Conservation (phyloP, 169 alveolate genomes). For the Babesia microti region DNA sequence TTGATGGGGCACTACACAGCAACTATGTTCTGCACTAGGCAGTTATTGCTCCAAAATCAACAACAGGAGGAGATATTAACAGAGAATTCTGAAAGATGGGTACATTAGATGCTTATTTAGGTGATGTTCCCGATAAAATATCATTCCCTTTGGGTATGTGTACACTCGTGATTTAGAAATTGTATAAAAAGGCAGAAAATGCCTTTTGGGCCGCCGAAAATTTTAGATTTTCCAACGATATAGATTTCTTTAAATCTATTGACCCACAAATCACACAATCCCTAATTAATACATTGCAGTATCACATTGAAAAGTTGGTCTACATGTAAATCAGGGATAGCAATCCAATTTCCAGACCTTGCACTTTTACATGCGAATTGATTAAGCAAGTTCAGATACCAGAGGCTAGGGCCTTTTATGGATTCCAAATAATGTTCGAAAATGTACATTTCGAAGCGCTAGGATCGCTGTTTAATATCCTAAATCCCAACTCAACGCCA, state of each 20-base stretch:
- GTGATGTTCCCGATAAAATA: constrained; percentile 45
- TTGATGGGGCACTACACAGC: too few species aligned
- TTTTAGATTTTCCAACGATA: constrained; percentile 27
- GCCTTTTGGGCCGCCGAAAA: constrained; percentile 50
- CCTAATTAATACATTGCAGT: constrained; percentile 11
- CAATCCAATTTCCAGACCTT: constrained; percentile 17
- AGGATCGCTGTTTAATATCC: constrained; percentile 48
- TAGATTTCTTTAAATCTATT: not conserved
- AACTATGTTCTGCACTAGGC: too few species aligned
- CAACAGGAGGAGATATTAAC: constrained; percentile 14
- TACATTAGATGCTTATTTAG: constrained; percentile 9
- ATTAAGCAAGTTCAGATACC: constrained; percentile 79
- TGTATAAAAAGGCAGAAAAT: constrained; percentile 42
- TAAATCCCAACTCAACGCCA: constrained; percentile 15
- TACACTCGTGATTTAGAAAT: not conserved
- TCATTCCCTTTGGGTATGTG: constrained; percentile 38
- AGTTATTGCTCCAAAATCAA: too few species aligned
- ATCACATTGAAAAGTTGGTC: constrained; percentile 18
- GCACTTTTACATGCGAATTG: constrained; percentile 65
- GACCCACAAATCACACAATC: constrained; percentile 6
- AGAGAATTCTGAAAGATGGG: constrained; percentile 43
- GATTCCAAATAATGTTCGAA: constrained; percentile 85
- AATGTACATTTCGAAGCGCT: constrained; percentile 80
- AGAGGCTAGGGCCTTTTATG: constrained; percentile 86
- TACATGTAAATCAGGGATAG: constrained; percentile 13